phyloP scores from a whole-genome alignment of 208 protist genomes.

The Trypanosoma congolense region DNA sequence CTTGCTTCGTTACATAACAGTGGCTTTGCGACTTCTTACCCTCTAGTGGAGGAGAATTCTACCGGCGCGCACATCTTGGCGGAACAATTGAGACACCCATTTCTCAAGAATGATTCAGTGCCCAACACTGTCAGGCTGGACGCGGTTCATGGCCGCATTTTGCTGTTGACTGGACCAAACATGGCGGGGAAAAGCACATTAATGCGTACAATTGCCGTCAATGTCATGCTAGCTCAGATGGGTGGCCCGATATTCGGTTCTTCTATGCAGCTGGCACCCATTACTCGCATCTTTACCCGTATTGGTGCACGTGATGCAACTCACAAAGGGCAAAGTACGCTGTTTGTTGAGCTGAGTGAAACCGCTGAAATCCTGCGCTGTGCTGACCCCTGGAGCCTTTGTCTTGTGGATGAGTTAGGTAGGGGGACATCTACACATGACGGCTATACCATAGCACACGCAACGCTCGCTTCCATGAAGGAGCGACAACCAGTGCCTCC shows the following conservation, averaged over 20 bases:
- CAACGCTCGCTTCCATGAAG: slow-evolving; percentile 84
- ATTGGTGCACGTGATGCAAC: slow-evolving; percentile 96
- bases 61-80: slow-evolving; percentile 17
- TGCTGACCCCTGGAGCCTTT: slow-evolving; percentile 91
- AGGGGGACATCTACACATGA: slow-evolving; percentile 97
- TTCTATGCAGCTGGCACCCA: slow-evolving; percentile 59
- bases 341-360: slow-evolving; percentile 96
- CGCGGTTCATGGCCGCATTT: slow-evolving; percentile 33
- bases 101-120: slow-evolving; percentile 41
- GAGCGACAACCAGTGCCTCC: slow-evolving; percentile 33
- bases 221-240: slow-evolving; percentile 94
- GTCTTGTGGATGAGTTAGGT: slow-evolving; percentile 98
- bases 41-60: slow-evolving; percentile 11
- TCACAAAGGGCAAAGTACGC: slow-evolving; percentile 96
- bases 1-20: slow-evolving; percentile 34
- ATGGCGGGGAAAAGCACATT: slow-evolving; percentile 99
- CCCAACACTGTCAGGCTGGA: slow-evolving; percentile 60
- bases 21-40: slow-evolving; percentile 18
- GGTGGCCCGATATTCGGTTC: slow-evolving; percentile 92
- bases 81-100: slow-evolving; percentile 31
- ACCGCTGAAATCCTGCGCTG: slow-evolving; percentile 84
- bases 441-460: slow-evolving; percentile 96
- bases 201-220: slow-evolving; percentile 92
- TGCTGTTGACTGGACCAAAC: slow-evolving; percentile 97
- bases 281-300: slow-evolving; percentile 97